Percentiles rank a stretch among this genome's conserved stretches.
These are phyloP conservation scores for Cucurbita ficifolia DNA, from an alignment of 306 rosid genomes.

Conservation along the genomic window DNA sequence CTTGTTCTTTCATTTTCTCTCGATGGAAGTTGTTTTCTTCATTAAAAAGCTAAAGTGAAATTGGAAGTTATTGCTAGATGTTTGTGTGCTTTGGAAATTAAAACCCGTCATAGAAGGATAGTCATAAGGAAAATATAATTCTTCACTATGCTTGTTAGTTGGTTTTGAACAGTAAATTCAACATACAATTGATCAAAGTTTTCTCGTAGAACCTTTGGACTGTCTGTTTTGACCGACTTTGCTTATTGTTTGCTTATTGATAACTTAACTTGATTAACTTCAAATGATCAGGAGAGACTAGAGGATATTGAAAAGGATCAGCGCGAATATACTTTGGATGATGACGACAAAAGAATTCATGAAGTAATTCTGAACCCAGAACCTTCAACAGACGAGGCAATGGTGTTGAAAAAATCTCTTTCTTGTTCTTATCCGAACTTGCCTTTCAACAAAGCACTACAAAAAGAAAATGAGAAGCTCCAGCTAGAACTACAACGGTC, in stretches of 20 bases:
- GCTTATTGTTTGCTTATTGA: neutral
- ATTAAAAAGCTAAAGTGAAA: neutral
- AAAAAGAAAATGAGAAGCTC: slow-evolving; percentile 87
- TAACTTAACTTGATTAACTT: slow-evolving; percentile 12
- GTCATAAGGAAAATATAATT: neutral
- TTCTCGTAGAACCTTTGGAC: neutral
- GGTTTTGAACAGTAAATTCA: neutral
- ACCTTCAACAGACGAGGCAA: slow-evolving; percentile 51
- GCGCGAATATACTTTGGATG: slow-evolving; percentile 91
- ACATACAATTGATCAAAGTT: neutral
- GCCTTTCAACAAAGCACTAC: slow-evolving; percentile 64
- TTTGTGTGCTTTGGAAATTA: neutral
- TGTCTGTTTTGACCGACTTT: neutral
- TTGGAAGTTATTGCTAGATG: neutral
- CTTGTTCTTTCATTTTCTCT: neutral
- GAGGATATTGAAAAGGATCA: slow-evolving; percentile 83
- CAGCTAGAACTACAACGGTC: slow-evolving; percentile 79
- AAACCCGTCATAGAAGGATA: neutral
- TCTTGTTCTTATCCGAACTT: slow-evolving; percentile 87
- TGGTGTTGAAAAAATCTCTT: slow-evolving; percentile 76
- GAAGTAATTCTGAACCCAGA: slow-evolving; percentile 81
- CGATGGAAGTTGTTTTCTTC: neutral
- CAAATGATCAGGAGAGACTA: slow-evolving; percentile 65
- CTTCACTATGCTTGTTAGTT: neutral
- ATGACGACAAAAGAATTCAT: slow-evolving; percentile 74